Conservation (phyloP, 192 early-diverging fungal species). For the Obelidium mucronatum region DNA sequence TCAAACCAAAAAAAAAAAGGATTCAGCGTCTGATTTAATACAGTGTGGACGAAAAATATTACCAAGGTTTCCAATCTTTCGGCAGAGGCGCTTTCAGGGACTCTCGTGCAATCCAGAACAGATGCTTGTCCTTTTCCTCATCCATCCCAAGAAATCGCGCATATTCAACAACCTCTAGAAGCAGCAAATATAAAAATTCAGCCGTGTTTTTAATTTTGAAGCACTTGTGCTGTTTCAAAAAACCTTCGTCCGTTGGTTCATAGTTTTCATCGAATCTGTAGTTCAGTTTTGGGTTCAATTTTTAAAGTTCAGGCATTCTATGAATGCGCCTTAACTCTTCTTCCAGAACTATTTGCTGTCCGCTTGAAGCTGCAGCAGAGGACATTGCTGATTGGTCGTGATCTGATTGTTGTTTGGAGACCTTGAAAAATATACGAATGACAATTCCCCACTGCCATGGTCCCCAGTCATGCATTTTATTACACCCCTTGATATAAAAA, state of each 20-base stretch:
- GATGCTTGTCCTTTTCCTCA: conserved; percentile 55
- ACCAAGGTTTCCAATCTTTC: conserved; percentile 71
- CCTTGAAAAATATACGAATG: too few species aligned
- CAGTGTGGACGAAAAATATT: background rate
- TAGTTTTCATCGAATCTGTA: conserved; percentile 66
- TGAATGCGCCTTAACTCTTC: conserved; percentile 45
- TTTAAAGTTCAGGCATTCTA: background rate
- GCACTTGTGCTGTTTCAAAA: background rate
- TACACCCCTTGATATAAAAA: too few species aligned
- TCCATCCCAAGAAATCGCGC: conserved; percentile 71
- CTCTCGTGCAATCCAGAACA: conserved; percentile 70
- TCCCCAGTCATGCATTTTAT: too few species aligned
- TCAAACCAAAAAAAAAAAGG: background rate
- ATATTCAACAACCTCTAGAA: conserved; percentile 68
- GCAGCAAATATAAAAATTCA: conserved; percentile 7
- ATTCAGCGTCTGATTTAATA: background rate
- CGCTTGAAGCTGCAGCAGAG: too few species aligned
- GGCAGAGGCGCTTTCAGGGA: conserved; percentile 69
- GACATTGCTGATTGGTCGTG: too few species aligned
- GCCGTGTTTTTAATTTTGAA: background rate
- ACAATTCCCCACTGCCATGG: too few species aligned
- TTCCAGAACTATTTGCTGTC: conserved; percentile 41
- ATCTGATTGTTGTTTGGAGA: too few species aligned
- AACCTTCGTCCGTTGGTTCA: conserved; percentile 67
- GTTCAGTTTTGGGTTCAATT: background rate